Conservation (phyloP, 1,284 basidiomycete species). For the Microbotryum saponariae region DNA sequence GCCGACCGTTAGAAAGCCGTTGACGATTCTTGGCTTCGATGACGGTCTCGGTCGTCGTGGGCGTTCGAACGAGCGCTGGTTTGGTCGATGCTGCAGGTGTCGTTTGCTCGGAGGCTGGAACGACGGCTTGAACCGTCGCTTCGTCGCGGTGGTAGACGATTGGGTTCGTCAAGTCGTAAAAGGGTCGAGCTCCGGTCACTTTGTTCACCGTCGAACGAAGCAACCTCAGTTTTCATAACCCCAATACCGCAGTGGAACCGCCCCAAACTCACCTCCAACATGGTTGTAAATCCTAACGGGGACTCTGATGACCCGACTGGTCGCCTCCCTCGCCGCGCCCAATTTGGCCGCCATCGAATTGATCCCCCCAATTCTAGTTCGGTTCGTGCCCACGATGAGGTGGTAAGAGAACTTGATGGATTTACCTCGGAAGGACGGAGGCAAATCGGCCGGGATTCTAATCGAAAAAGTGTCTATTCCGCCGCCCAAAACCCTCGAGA, state of each 20-base stretch:
- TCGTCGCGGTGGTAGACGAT: slow-evolving; percentile 41
- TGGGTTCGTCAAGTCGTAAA: slow-evolving; percentile 44
- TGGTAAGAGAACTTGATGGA: slow-evolving; percentile 80
- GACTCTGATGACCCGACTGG: slow-evolving; percentile 73
- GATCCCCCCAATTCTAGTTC: slow-evolving; percentile 46
- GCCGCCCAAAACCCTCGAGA: slow-evolving; percentile 2
- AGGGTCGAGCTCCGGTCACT: slow-evolving; percentile 40
- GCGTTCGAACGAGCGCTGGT: not conserved
- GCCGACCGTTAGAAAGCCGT: slow-evolving; percentile 5
- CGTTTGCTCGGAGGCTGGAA: not conserved
- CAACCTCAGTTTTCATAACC: not conserved
- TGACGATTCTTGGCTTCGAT: not conserved
- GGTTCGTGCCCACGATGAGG: slow-evolving; percentile 75
- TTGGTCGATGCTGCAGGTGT: not conserved
- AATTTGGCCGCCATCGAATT: slow-evolving; percentile 35
- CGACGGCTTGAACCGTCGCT: slow-evolving; percentile 26
- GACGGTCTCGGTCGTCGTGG: not conserved
- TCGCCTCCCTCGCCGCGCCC: slow-evolving; percentile 41
- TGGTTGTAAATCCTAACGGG: slow-evolving; percentile 81
- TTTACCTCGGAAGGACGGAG: slow-evolving; percentile 81
- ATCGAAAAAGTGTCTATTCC: slow-evolving; percentile 66
- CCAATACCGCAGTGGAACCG: not conserved
- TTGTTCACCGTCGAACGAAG: not conserved
- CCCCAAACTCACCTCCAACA: slow-evolving; percentile 54
- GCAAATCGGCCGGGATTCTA: slow-evolving; percentile 65